Conservation (phyloP, 495 filamentous ascomycete species). For the Aspergillus campestris region DNA sequence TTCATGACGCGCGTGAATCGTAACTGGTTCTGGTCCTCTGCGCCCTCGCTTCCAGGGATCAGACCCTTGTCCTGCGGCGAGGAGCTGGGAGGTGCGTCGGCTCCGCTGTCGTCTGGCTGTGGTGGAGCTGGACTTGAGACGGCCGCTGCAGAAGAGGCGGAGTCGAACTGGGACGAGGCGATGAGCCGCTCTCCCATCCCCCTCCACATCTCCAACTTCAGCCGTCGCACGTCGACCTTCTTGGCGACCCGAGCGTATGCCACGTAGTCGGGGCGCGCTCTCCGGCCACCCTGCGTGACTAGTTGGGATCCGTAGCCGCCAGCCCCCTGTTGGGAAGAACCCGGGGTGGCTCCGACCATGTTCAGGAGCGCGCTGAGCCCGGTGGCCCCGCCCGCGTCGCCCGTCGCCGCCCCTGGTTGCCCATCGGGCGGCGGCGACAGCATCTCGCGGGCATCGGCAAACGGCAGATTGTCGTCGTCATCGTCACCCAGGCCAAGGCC, state of each 20-base stretch:
- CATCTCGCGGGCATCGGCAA: slow-evolving; percentile 86
- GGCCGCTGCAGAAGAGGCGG: slow-evolving; percentile 20
- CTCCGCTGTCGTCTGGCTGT: slow-evolving; percentile 22
- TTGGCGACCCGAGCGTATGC: slow-evolving; percentile 94
- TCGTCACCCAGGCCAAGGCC: slow-evolving; percentile 50
- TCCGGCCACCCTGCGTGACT: slow-evolving; percentile 72
- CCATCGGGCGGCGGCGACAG: slow-evolving; percentile 64
- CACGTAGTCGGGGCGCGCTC: slow-evolving; percentile 86
- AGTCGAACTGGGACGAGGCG: slow-evolving; percentile 25
- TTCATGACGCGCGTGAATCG: slow-evolving; percentile 92
- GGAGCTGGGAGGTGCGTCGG: slow-evolving; percentile 27
- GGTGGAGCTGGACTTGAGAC: slow-evolving; percentile 13
- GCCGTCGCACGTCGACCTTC: slow-evolving; percentile 92
- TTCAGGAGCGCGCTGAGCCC: slow-evolving; percentile 35
- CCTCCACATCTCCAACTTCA: slow-evolving; percentile 96
- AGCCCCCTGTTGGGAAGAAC: slow-evolving; percentile 18
- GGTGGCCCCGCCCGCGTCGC: slow-evolving; percentile 25
- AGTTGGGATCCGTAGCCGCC: slow-evolving; percentile 84
- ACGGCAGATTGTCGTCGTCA: slow-evolving; percentile 74
- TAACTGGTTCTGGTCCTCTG: slow-evolving; percentile 40
- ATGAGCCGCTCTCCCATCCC: slow-evolving; percentile 57
- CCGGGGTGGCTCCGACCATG: slow-evolving; percentile 38
- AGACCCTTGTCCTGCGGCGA: slow-evolving; percentile 16
- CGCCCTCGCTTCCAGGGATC: slow-evolving; percentile 4
- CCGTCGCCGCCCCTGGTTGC: slow-evolving; percentile 26